Base-by-base conservation (phyloP, 352 stramenopile species). In the Phytophthora sp. region DNA sequence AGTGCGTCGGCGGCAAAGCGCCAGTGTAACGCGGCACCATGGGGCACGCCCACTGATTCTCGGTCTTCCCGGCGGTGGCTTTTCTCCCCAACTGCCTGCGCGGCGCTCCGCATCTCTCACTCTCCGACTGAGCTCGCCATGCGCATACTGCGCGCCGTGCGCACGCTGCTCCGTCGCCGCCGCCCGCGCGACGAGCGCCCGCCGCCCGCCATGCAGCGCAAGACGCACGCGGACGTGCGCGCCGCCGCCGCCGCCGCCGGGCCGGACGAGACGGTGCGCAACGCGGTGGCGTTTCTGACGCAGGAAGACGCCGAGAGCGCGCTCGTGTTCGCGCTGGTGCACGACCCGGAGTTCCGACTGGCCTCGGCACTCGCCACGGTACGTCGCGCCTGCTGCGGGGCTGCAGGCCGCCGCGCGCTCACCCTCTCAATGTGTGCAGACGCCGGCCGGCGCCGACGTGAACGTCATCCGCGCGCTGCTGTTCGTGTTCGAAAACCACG, bases 331-430 rank as follows among this genome's bases (percentile, higher is more conserved):
- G 82, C 84, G 65, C 77, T 92, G 1, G 84, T 92, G 31, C 84
- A 92, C 54, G 84, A 92, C 62, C 67, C 82, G 3, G 84, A 92
- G 69, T 91, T 92, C 50, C 79, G 84, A 5, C 62, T 92, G 32
- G 81, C 82, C n/a, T 79, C 74, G 11, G 82, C 84, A 28, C 68
- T 92, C 11, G 64, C 67, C 9, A 77, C 71, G 70, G 78, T 80
- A 67, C 31, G 18, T 10, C 11, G 13, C 1, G n/a, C 17, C 35
- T 17, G 15, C 7, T 26, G 4, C 23, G 11, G 10, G 12, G n/a
- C n/a, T n/a, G n/a, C n/a, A n/a, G n/a, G n/a, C n/a, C 12, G 30
- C 17, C 23, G 13, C 8, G 35, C 15, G 23, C n/a, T 55, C 2
- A 39, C 37, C 7, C 34, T 56, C n/a, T 45, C 30, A 45, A 10